Evolutionary conservation across 2,329 filamentous ascomycete genomes (phyloP).

Genomic region (Xylaria sp.): DNA sequence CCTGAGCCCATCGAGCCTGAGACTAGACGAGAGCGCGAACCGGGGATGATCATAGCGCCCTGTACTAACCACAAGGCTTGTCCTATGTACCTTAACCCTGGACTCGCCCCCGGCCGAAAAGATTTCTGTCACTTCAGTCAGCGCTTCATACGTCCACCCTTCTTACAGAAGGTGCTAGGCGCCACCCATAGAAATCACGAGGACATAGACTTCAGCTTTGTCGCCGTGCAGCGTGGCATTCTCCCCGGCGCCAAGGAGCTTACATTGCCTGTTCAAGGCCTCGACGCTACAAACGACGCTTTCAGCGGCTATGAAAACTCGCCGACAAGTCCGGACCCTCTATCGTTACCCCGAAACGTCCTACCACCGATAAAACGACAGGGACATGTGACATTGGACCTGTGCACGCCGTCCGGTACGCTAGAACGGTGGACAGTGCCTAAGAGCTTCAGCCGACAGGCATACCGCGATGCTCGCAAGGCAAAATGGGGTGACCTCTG

Average conservation of each 20-base stretch:
- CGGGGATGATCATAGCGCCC: slow-evolving; percentile 74
- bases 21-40: slow-evolving; percentile 61
- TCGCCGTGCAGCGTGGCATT: slow-evolving; percentile 83
- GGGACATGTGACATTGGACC: slow-evolving; percentile 87
- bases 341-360: slow-evolving; percentile 81
- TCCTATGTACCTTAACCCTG: slow-evolving; percentile 84
- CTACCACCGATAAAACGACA: slow-evolving; percentile 86
- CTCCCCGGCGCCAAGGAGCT: slow-evolving; percentile 51
- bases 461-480: slow-evolving; percentile 94
- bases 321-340: slow-evolving; percentile 61
- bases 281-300: slow-evolving; percentile 70
- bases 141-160: slow-evolving; percentile 84
- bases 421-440: slow-evolving; percentile 96
- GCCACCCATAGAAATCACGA: slow-evolving; percentile 82
- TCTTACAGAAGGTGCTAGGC: slow-evolving; percentile 80
- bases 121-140: slow-evolving; percentile 94
- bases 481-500: slow-evolving; percentile 92
- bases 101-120: slow-evolving; percentile 78
- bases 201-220: slow-evolving; percentile 89
- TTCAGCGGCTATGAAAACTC: slow-evolving; percentile 77
- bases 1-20: slow-evolving; percentile 56
- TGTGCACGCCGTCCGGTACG: slow-evolving; percentile 86
- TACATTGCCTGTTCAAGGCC: slow-evolving; percentile 55
- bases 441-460: slow-evolving; percentile 79
- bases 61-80: slow-evolving; percentile 92